Base-by-base conservation (phyloP, 345 rosid species). In the Moringa oleifera region DNA sequence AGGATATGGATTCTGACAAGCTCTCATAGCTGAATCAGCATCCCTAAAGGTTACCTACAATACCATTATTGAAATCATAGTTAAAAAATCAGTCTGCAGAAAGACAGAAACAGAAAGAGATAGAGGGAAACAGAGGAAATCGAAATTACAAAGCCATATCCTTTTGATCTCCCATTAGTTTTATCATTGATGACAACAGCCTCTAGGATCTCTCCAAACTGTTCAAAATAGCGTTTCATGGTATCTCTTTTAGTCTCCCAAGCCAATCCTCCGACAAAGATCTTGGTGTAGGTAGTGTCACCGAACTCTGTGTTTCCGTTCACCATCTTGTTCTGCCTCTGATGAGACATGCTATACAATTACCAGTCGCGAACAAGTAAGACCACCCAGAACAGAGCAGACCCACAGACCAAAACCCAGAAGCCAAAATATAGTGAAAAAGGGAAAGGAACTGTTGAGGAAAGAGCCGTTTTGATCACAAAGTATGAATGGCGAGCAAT, bases 21-120 rank as follows among this genome's bases (percentile, higher is more conserved):
- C 87, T 59, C 81, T 79, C 20, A 53, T 64, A 10, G 90, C 88
- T 18, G 85, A 77, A 17, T 78, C 85, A 51, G 79, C 78, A 68
- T 83, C 90, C 69, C 69, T 80, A 20, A 87, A 83, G 6, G 84
- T 85, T 20, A 87, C 95, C 88, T 84, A 11, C 6, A 41, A 7
- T 15, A 41, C 47, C 13, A 41, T 15, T 7, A 41, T 4, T 15
- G 12, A 41, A 41, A 41, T 41, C 9, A 7, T 41, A 7, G 12
- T 41, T 1, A 7, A 41, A 9, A 41, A 9, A 41, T 4, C 11
- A 4, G 11, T 33, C 11, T 33, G 11, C 37, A 33, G 6, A 41
- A 7, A 41, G 2, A 41, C 12, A 41, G 47, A 41, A 15, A 41
- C 8, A 28, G 9, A 41, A 15, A 41, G 13, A 11, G 47, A 16